Evolutionary conservation across 345 rosid genomes (phyloP), one percentile per base, ranked within the genome.

Genomic region (Arabidopsis thaliana): DNA sequence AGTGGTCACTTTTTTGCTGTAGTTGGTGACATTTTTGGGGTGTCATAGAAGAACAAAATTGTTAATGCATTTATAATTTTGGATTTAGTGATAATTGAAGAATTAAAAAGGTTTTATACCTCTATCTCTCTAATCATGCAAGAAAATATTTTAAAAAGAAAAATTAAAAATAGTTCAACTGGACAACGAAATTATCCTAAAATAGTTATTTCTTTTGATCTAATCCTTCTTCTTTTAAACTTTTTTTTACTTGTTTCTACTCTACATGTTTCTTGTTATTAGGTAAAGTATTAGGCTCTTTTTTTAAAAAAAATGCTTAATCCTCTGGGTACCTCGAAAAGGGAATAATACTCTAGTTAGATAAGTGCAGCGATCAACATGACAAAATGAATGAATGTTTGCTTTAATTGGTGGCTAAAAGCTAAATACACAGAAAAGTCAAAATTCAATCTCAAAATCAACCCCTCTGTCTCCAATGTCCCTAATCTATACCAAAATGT

Each of bases 321-420:
- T 36, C 28, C 20, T 16, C 20, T 16, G 20, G 20, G 20, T 60
- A 60, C 22, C 11, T 61, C 6, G n/a, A 50, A 25, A 50, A 41
- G 46, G 33, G 0, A 57, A 55, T n/a, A 69, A 12, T 37, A 60
- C 6, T 10, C 7, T 23, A 16, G 51, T 20, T 25, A 4, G 61
- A 50, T 61, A 38, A 49, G 52, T 51, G 42, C 2, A 72, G 11
- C 52, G 12, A 72, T 72, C 42, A 50, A 51, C 33, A 11, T 61
- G 60, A 72, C 58, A 71, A 58, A 25, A 46, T 48, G 48, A 25
- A 70, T 58, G 0, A 33, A 34, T 58, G 46, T 70, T 45, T 59
- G 58, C 37, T 70, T 70, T 70, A 25, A 72, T 72, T 72, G 60
- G 22, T 37, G 11, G 6, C 8, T 48, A 49, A 38, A 44, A 32